These are phyloP conservation scores for Ulvella scutata DNA, from an alignment of 139 green algal genomes.

Conservation along the genomic window DNA sequence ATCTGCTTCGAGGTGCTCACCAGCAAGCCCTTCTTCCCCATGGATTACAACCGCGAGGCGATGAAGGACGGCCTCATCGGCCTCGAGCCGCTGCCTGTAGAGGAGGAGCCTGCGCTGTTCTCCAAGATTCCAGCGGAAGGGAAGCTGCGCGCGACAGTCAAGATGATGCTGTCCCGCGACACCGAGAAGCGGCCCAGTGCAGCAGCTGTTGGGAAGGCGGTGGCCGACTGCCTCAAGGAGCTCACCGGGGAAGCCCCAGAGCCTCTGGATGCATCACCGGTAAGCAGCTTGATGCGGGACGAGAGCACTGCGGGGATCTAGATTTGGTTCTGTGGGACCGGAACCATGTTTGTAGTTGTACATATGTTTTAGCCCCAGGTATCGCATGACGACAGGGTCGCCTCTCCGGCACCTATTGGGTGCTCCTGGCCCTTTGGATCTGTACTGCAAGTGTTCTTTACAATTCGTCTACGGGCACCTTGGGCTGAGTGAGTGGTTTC, in stretches of 20 bases:
- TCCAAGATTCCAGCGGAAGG: not conserved
- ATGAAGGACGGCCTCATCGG: conserved; percentile 3
- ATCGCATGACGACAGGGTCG: too few relatives aligned
- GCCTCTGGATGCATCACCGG: not conserved
- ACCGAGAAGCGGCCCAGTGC: not conserved
- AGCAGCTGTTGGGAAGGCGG: not conserved
- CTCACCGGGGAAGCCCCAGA: not conserved
- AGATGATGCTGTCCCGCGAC: not conserved
- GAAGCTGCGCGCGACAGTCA: conserved; percentile 1
- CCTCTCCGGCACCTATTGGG: too few relatives aligned
- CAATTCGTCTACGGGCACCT: too few relatives aligned
- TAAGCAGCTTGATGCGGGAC: not conserved
- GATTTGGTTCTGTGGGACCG: too few relatives aligned
- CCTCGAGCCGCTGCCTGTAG: conserved; percentile 1
- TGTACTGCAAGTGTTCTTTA: too few relatives aligned
- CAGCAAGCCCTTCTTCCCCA: conserved; percentile 2
- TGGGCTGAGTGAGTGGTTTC: too few relatives aligned
- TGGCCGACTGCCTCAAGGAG: not conserved
- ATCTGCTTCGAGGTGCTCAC: not conserved
- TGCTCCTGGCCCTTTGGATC: too few relatives aligned
- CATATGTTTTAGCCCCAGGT: too few relatives aligned
- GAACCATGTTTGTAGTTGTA: too few relatives aligned
- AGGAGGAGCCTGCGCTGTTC: conserved; percentile 2
- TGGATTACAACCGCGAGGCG: conserved; percentile 3
- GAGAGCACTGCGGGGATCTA: not conserved